These are phyloP conservation scores for Globisporangium perplexum DNA, from an alignment of 352 stramenopile genomes.

Conservation along the genomic window DNA sequence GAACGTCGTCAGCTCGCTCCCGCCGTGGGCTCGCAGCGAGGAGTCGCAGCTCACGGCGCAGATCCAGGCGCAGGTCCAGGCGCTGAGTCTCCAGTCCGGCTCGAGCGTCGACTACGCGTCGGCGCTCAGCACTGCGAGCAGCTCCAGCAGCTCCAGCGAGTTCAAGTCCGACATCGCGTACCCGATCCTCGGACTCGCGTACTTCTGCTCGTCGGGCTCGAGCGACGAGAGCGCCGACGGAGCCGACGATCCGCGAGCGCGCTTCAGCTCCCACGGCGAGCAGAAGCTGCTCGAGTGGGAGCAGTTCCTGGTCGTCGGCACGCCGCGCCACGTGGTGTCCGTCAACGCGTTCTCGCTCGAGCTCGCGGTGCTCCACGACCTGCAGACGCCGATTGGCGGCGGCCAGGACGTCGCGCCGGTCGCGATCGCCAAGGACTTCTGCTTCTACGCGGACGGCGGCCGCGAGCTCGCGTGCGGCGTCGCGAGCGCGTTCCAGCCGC, in stretches of 20 bases:
- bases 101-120: slow-evolving; percentile 16
- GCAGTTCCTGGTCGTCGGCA: slow-evolving; percentile 49
- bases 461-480: slow-evolving; percentile 34
- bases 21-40: slow-evolving; percentile 53
- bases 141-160: slow-evolving; percentile 7
- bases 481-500: slow-evolving; percentile 62
- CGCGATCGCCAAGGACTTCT: slow-evolving; percentile 50
- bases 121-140: background rate
- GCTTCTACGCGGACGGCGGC: slow-evolving; percentile 27
- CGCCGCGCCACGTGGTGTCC: slow-evolving; percentile 38
- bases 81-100: slow-evolving; percentile 6
- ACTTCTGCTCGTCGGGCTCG: slow-evolving; percentile 23
- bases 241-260: slow-evolving; percentile 1
- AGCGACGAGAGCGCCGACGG: background rate
- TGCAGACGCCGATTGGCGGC: slow-evolving; percentile 21
- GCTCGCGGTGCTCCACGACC: slow-evolving; percentile 43
- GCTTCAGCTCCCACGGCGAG: slow-evolving; percentile 47
- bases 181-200: slow-evolving; percentile 40
- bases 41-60: slow-evolving; percentile 28
- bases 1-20: slow-evolving; percentile 68
- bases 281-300: slow-evolving; percentile 40
- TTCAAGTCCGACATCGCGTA: slow-evolving; percentile 31
- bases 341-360: slow-evolving; percentile 74
- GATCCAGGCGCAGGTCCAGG: slow-evolving; percentile 22
- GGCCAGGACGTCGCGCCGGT: slow-evolving; percentile 14